phyloP scores from a whole-genome alignment of 345 rosid species.

The Populus alba region DNA sequence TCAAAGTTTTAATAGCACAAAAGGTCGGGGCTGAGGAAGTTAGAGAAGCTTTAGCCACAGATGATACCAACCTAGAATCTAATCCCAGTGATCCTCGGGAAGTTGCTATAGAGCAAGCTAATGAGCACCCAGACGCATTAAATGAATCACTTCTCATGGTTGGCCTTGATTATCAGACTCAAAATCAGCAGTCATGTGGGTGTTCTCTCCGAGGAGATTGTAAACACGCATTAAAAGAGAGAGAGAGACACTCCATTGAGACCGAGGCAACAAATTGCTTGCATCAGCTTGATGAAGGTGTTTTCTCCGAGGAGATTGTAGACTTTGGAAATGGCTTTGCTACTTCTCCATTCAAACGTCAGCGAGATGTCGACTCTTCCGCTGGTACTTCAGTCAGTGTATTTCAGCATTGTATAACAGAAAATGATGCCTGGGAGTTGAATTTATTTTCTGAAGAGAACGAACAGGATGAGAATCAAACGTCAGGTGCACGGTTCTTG shows the following conservation, averaged over 20 bases:
- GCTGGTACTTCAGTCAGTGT: not conserved
- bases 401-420: conserved; percentile 9
- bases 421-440: conserved; percentile 6
- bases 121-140: not conserved
- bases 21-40: not conserved
- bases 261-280: conserved; percentile 11
- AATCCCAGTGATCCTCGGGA: not conserved
- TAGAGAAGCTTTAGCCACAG: not conserved
- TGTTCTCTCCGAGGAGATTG: not conserved
- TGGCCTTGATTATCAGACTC: not conserved
- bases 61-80: conserved; percentile 10
- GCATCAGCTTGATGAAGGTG: not conserved
- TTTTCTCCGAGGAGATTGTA: conserved; percentile 9
- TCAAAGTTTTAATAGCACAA: not conserved
- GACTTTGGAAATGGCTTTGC: not conserved
- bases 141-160: not conserved
- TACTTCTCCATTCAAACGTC: conserved; percentile 1
- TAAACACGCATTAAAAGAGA: too few relatives aligned
- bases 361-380: not conserved
- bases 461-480: conserved; percentile 8
- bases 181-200: conserved; percentile 2
- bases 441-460: conserved; percentile 6
- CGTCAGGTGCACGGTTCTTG: not conserved
- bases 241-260: not conserved
- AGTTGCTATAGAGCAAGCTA: not conserved